Evolutionary conservation across 768 basidiomycete genomes (phyloP).

Genomic region (Kwoniella pini): DNA sequence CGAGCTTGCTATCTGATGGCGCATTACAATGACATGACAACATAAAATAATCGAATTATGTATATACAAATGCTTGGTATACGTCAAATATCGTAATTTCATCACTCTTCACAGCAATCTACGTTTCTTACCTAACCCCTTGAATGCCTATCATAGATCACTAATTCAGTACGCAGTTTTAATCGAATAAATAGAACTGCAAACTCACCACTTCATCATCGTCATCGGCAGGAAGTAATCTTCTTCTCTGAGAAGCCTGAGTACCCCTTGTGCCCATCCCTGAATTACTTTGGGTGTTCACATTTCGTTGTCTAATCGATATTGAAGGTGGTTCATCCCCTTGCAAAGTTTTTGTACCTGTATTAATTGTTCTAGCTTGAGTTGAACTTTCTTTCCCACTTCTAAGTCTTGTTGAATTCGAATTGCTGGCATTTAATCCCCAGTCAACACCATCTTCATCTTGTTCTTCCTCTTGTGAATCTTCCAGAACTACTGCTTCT

Average conservation of each 20-base stretch:
- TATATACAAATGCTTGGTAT: conserved; percentile 60
- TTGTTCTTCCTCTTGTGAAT: conserved; percentile 24
- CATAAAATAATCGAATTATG: neutral
- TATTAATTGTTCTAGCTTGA: conserved; percentile 1
- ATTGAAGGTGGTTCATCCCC: conserved; percentile 5
- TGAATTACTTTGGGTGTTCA: neutral
- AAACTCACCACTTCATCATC: conserved; percentile 29
- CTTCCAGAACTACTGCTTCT: conserved; percentile 26
- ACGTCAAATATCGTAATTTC: conserved; percentile 40
- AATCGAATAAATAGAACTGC: neutral
- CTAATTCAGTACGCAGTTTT: neutral
- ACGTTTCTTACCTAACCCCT: conserved; percentile 28
- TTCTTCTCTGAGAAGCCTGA: conserved; percentile 22
- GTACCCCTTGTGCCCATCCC: neutral
- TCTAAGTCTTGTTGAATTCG: conserved; percentile 1
- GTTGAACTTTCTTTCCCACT: neutral
- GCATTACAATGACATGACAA: neutral
- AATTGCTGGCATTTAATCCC: conserved; percentile 1
- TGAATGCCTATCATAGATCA: conserved; percentile 21
- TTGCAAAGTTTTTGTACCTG: conserved; percentile 15
- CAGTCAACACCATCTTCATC: conserved; percentile 18
- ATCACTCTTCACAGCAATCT: conserved; percentile 24
- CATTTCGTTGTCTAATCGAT: neutral
- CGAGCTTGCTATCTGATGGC: no score
- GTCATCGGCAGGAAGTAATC: conserved; percentile 30